Conservation (phyloP, 1,139 yeast species). For the Pichia sp. region DNA sequence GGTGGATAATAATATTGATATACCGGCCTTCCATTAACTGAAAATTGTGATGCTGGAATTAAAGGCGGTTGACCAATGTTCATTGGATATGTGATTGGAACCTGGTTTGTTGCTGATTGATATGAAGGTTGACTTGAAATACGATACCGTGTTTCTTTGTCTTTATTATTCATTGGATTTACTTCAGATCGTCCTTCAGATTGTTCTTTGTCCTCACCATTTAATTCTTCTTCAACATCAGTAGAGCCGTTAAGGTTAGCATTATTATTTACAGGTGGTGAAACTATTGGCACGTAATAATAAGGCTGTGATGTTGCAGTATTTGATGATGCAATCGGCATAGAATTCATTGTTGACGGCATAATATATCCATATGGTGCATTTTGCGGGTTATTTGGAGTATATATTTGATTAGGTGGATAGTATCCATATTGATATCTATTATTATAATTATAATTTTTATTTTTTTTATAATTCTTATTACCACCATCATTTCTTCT, state of each 20-base stretch:
- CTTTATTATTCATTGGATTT: too few relatives aligned
- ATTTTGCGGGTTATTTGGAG: neutral
- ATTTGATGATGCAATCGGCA: neutral
- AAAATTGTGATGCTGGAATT: neutral
- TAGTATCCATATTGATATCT: conserved; percentile 3
- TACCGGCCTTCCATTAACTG: neutral
- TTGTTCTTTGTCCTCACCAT: too few relatives aligned
- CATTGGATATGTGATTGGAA: neutral
- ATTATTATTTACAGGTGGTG: conserved; percentile 1
- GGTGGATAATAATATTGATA: conserved; percentile 14
- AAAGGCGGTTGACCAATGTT: conserved; percentile 1
- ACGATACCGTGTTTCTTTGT: too few relatives aligned
- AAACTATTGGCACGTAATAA: conserved; percentile 12
- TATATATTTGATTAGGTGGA: conserved; percentile 2
- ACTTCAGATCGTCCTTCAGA: too few relatives aligned
- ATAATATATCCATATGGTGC: conserved; percentile 9
- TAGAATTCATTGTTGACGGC: neutral
- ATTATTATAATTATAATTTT: neutral
- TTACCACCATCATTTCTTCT: neutral
- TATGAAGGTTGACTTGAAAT: too few relatives aligned
- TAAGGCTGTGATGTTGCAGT: conserved; percentile 6
- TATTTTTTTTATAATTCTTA: conserved; percentile 1
- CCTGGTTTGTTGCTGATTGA: neutral
- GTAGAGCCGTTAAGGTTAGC: neutral
- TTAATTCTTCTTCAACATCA: neutral